Percentiles rank a stretch among this genome's conserved stretches.
Conservation (phyloP, 495 filamentous ascomycete genomes). For the Tuber melanosporum region DNA sequence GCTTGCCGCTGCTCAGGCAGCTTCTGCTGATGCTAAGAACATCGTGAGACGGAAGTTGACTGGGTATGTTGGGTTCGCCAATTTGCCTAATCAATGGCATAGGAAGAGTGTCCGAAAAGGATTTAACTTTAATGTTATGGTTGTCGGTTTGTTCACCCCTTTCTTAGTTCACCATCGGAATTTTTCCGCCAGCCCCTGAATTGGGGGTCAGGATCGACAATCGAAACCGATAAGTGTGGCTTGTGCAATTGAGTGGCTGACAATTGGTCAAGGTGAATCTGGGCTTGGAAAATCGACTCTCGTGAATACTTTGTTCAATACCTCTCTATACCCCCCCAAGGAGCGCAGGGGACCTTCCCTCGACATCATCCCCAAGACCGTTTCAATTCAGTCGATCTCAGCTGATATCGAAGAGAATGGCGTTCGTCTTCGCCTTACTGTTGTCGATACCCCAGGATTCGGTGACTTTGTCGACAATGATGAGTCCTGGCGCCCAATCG, state of each 20-base stretch:
- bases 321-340: constrained; percentile 95
- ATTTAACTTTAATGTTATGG: constrained; percentile 99
- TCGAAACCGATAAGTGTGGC: constrained; percentile 24
- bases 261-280: constrained; percentile 70
- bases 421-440: constrained; percentile 90
- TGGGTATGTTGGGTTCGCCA: constrained; percentile 97
- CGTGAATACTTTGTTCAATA: constrained; percentile 99
- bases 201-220: constrained; percentile 9
- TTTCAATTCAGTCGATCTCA: constrained; percentile 96
- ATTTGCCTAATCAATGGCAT: constrained; percentile 99
- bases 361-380: constrained; percentile 98
- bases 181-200: constrained; percentile 22
- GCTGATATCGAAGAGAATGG: constrained; percentile 99
- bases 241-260: constrained; percentile 18
- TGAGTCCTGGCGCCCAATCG: constrained; percentile 96
- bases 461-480: constrained; percentile 99
- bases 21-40: constrained; percentile 83
- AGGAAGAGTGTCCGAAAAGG: constrained; percentile 99
- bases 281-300: constrained; percentile 98
- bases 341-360: constrained; percentile 93
- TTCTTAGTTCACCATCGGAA: constrained; percentile 10
- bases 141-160: constrained; percentile 67
- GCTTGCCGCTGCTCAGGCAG: constrained; percentile 59
- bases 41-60: constrained; percentile 97
- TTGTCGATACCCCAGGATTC: constrained; percentile 96